Evolutionary conservation across 257 asterid genomes (phyloP), one percentile per base, ranked within the genome.

Genomic region (Solanum ossicruentum): DNA sequence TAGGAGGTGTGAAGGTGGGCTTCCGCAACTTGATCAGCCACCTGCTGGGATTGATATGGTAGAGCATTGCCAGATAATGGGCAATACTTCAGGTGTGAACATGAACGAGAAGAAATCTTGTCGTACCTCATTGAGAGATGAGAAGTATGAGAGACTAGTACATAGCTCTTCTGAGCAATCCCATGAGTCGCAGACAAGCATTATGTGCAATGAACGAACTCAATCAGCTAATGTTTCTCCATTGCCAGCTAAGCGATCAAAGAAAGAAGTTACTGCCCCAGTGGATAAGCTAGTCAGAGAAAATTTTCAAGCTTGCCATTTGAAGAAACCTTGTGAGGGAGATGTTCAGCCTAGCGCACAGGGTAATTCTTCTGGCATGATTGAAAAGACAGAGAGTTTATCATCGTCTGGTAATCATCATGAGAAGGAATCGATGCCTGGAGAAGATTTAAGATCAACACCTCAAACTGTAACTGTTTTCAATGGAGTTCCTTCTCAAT

Each of bases 51-150:
- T 61, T 66, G 81, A 15, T 78, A 39, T 20, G 21, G 20, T 56
- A 10, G 71, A 82, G 49, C 36, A 60, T 57, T 66, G 57, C 63
- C 71, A 12, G n/a, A 60, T 77, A 65, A 21, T 39, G 0, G 79
- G 39, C 58, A 80, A 52, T 67, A 66, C 65, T 82, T 51, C 78
- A 49, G 36, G 69, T 21, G n/a, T 52, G 55, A 36, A 84, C 81
- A 60, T 54, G 23, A 85, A 21, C 55, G 87, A 85, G 52, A 85
- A 52, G 61, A 86, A 83, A 39, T 88, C 86, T 23, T 70, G 39
- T 11, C 51, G 80, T 56, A 54, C 82, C 57, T 18, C 86, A 83
- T 36, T 28, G 39, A 69, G 57, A 45, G 41, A 39, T 20, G 86
- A 84, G 28, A 82, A 20, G 28, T 79, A 41, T 51, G 52, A 60